Conservation (phyloP, 768 basidiomycete genomes). For the Psilocybe subaeruginosa region DNA sequence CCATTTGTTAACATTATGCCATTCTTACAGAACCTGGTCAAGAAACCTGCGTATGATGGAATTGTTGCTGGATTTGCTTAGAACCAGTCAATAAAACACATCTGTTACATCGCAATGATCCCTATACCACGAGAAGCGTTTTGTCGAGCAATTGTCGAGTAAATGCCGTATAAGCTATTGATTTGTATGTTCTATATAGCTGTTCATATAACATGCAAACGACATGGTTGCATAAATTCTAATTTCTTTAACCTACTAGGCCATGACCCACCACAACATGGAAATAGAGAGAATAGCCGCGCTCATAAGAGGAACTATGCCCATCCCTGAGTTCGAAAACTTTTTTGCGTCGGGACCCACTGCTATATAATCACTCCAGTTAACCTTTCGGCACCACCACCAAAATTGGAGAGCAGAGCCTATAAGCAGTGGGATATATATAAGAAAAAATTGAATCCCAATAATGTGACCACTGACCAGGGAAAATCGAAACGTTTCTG, state of each 20-base stretch:
- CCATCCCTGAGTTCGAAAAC: not conserved
- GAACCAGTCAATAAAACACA: not conserved
- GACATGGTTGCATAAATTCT: no score
- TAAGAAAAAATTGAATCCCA: not conserved
- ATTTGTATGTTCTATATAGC: no score
- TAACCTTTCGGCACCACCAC: slow-evolving; percentile 36
- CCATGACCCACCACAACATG: not conserved
- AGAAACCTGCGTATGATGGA: slow-evolving; percentile 50
- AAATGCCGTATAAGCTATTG: no score
- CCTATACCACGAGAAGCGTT: no score
- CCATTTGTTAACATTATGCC: not conserved
- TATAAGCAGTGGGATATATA: not conserved
- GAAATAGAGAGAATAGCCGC: not conserved
- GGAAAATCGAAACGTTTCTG: slow-evolving; percentile 41
- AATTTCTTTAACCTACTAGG: not conserved
- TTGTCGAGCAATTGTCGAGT: no score
- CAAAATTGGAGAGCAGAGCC: slow-evolving; percentile 30
- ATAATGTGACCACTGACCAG: slow-evolving; percentile 29
- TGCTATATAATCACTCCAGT: slow-evolving; percentile 34
- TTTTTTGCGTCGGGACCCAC: slow-evolving; percentile 1
- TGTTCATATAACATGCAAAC: no score
- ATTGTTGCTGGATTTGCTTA: slow-evolving; percentile 38
- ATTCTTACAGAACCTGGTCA: slow-evolving; percentile 35
- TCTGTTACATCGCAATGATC: no score
- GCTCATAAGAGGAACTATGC: not conserved